Percentiles rank a stretch among this genome's conserved stretches.
Conservation (phyloP, 2,329 filamentous ascomycete species). For the Microdochium bolleyi region DNA sequence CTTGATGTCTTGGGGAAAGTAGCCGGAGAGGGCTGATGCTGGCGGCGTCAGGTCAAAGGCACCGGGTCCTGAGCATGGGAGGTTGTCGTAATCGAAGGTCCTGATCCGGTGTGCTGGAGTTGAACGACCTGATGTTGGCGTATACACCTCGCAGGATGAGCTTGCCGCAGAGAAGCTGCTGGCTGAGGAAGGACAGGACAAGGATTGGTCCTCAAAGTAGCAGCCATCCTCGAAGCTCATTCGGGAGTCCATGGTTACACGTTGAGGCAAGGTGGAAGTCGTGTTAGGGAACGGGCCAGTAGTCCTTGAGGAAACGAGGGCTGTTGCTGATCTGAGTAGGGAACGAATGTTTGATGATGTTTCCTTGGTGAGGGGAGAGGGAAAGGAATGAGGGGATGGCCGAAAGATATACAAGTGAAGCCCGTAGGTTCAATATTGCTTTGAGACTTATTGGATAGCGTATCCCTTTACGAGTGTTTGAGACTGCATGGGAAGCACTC, state of each 20-base stretch:
- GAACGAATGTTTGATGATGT: neutral
- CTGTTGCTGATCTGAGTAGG: neutral
- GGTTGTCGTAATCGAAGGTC: neutral
- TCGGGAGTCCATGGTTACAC: neutral
- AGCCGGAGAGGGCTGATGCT: constrained; percentile 18
- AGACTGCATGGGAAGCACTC: neutral
- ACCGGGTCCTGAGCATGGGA: neutral
- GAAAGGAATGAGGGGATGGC: neutral
- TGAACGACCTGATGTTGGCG: neutral
- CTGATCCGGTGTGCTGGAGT: neutral
- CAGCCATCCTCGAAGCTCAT: neutral
- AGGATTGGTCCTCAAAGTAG: neutral
- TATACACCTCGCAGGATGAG: neutral
- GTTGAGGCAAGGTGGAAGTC: neutral
- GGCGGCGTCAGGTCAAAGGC: constrained; percentile 21
- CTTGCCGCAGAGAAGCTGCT: neutral
- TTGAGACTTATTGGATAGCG: neutral
- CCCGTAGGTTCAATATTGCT: neutral
- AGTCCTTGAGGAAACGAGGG: neutral
- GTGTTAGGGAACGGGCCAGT: neutral
- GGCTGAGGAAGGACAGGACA: neutral
- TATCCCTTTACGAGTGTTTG: neutral
- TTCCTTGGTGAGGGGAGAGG: neutral
- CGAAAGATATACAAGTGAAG: neutral
- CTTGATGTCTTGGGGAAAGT: constrained; percentile 16